Percentiles rank a stretch among this genome's conserved stretches.
These are phyloP conservation scores for Hordeum pubiflorum DNA, from an alignment of 202 grass and related monocot genomes.

Conservation along the genomic window DNA sequence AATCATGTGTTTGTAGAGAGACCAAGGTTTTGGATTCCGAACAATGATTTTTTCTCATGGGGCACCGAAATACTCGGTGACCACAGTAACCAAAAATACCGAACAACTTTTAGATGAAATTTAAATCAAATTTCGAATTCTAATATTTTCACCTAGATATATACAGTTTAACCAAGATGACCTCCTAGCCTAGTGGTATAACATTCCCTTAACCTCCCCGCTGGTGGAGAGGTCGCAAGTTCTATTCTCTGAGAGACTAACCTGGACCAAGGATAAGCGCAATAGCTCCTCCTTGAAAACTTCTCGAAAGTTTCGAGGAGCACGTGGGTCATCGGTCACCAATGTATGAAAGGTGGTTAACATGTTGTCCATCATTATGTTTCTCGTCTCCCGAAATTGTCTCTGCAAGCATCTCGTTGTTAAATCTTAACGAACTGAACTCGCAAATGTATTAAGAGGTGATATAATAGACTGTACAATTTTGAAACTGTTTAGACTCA, in stretches of 20 bases:
- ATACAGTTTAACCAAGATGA: too few species aligned
- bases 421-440: background rate
- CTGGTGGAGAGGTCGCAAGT: too few species aligned
- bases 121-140: too few species aligned
- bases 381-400: conserved; percentile 39
- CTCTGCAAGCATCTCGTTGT: background rate
- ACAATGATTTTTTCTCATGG: too few species aligned
- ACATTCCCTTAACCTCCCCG: too few species aligned
- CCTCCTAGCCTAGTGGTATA: too few species aligned
- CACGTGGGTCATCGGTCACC: conserved; percentile 33
- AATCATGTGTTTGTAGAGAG: background rate
- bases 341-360: conserved; percentile 26
- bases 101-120: too few species aligned
- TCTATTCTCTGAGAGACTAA: background rate
- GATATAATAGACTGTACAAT: background rate
- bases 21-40: too few species aligned
- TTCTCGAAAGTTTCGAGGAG: conserved; percentile 43
- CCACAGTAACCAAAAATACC: too few species aligned
- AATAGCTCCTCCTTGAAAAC: conserved; percentile 63
- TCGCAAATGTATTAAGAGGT: background rate
- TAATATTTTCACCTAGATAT: too few species aligned
- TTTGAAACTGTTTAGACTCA: background rate
- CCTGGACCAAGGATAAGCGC: conserved; percentile 54
- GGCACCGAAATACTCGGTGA: too few species aligned
- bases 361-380: conserved; percentile 44